These are phyloP conservation scores for Casaregolazyma suthepensis DNA, from an alignment of 1,139 yeast species.

Conservation along the genomic window DNA sequence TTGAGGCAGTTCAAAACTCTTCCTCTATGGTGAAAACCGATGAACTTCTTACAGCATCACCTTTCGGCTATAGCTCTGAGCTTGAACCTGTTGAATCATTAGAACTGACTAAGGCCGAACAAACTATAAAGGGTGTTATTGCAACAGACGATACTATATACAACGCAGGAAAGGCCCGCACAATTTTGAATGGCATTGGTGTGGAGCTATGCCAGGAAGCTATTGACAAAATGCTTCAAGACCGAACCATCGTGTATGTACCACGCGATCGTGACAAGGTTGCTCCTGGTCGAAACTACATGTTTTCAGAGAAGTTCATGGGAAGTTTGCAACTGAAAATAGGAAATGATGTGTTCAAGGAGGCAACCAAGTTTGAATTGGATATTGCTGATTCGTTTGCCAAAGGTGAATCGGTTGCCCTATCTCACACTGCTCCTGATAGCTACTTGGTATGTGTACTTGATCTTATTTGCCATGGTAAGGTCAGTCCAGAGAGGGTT, in stretches of 20 bases:
- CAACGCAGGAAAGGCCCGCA: conserved; percentile 40
- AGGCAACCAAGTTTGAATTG: conserved; percentile 42
- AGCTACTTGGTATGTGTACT: conserved; percentile 54
- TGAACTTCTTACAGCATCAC: conserved; percentile 19
- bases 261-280: conserved; percentile 43
- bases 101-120: conserved; percentile 26
- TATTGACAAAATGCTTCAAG: conserved; percentile 46
- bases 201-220: conserved; percentile 46
- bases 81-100: conserved; percentile 15
- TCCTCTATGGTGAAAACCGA: conserved; percentile 29
- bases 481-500: conserved; percentile 43
- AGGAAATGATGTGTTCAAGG: conserved; percentile 40
- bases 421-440: conserved; percentile 54
- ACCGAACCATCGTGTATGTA: conserved; percentile 46
- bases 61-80: conserved; percentile 16
- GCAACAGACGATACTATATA: conserved; percentile 49
- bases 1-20: conserved; percentile 18
- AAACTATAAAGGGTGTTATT: conserved; percentile 50
- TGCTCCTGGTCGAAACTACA: conserved; percentile 41
- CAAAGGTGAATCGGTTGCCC: conserved; percentile 45
- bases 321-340: conserved; percentile 39
- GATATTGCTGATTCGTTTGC: conserved; percentile 37
- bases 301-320: conserved; percentile 52
- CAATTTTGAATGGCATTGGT: conserved; percentile 40
- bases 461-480: conserved; percentile 38